Evolutionary conservation across 345 rosid species (phyloP), one percentile per base, ranked within the genome.

Genomic region (Jatropha curcas): DNA sequence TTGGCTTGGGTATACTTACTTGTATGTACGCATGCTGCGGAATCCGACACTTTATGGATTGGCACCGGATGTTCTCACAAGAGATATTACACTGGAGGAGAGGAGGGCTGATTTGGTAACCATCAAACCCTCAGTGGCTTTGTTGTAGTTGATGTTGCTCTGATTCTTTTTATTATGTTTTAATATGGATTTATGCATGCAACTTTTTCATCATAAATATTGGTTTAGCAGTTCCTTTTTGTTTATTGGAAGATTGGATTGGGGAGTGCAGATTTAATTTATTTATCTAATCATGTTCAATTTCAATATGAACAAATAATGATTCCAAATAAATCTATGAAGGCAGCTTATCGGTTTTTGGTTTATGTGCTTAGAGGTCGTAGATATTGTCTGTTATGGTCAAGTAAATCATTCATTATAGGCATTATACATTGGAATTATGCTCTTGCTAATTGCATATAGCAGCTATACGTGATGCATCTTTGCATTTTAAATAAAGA

Each of bases 101-200:
- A 89, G 98, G 78, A 88, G 99, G 80, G 96, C 98, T 79, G 99
- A 92, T 85, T 76, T 91, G 98, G 98, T 94, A 85, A 76, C 88
- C 73, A 30, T 41, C 12, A 24, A 24, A 7, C 34, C 72, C 53
- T 68, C 22, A 4, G 7, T 52, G 10, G n/a, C 3, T 12, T 10
- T 24, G n/a, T 27, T 62, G 14, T 34, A 20, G 70, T 68, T 73
- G 28, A 8, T 22, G 6, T 8, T 48, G 14, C 35, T 63, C 13
- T 8, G 20, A 0, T 13, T 41, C 30, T 8, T 37, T 13, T 53
- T 27, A 24, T 31, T 22, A 16, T 25, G n/a, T 27, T n/a, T 19
- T 3, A 5, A n/a, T 41, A 6, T 24, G 7, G 68, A 17, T 19
- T 51, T 17, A 24, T 43, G n/a, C 30, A 7, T 41, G 35, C 48